These are phyloP conservation scores for Plasmodium vinckei DNA, from an alignment of 169 alveolate species.

Conservation along the genomic window DNA sequence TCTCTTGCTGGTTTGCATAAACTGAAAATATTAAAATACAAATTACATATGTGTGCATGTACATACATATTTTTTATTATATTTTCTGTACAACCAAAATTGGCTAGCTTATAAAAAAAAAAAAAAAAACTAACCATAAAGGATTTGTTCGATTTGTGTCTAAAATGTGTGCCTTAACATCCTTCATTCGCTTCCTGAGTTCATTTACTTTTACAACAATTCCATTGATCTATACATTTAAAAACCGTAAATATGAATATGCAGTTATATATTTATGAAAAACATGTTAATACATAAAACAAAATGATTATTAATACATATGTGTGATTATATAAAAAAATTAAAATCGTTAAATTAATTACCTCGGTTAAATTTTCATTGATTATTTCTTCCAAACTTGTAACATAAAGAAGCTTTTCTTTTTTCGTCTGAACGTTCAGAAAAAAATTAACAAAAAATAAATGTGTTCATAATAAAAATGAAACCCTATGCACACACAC, in stretches of 20 bases:
- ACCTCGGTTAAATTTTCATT: conserved; percentile 61
- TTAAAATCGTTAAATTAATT: background rate
- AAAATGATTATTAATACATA: background rate
- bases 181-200: conserved; percentile 44
- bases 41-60: conserved; percentile 6
- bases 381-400: conserved; percentile 50
- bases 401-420: conserved; percentile 35
- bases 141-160: conserved; percentile 35
- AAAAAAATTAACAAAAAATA: background rate
- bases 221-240: conserved; percentile 20
- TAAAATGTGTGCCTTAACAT: conserved; percentile 41
- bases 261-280: background rate
- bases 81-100: too few species aligned
- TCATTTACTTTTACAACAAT: conserved; percentile 40
- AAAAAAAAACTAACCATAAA: conserved; percentile 31
- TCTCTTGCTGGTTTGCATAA: conserved; percentile 49
- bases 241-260: background rate
- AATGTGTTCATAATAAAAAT: background rate
- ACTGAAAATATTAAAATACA: conserved; percentile 16
- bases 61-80: background rate
- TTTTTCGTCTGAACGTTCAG: conserved; percentile 17
- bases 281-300: too few species aligned
- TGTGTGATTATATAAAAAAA: background rate
- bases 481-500: background rate
- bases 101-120: background rate